Percentiles rank a stretch among this genome's conserved stretches.
phyloP scores from a whole-genome alignment of 306 rosid genomes.

The Lupinus albus region DNA sequence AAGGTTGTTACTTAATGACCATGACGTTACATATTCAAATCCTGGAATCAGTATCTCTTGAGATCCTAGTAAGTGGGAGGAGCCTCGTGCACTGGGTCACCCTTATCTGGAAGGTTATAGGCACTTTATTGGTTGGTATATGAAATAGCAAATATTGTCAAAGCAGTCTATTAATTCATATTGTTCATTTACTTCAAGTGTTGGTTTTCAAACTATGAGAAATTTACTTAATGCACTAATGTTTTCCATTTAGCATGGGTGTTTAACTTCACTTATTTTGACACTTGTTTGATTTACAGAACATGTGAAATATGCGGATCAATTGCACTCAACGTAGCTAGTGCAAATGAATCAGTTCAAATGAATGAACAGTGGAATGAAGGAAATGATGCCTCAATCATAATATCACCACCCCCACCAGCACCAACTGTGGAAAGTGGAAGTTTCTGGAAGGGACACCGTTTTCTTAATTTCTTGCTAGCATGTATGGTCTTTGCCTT shows the following conservation, averaged over 20 bases:
- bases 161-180: conserved; percentile 19
- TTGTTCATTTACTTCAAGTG: conserved; percentile 5
- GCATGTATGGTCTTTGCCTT: conserved; percentile 94
- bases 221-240: background rate
- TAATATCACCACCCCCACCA: conserved; percentile 44
- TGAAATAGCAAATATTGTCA: background rate
- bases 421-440: conserved; percentile 49
- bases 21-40: no score
- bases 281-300: conserved; percentile 47
- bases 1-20: no score
- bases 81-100: no score
- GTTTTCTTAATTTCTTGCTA: conserved; percentile 77
- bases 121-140: background rate
- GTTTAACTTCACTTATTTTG: conserved; percentile 23
- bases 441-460: conserved; percentile 88
- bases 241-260: background rate
- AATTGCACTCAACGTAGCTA: conserved; percentile 67
- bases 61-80: no score
- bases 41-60: no score
- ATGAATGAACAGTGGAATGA: conserved; percentile 64
- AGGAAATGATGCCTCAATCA: conserved; percentile 54
- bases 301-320: conserved; percentile 95
- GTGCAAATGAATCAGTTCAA: conserved; percentile 66
- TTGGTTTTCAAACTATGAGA: conserved; percentile 15
- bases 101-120: conserved; percentile 9